Base-by-base conservation (phyloP, 495 filamentous ascomycete species). In the Lophiotrema nucula region DNA sequence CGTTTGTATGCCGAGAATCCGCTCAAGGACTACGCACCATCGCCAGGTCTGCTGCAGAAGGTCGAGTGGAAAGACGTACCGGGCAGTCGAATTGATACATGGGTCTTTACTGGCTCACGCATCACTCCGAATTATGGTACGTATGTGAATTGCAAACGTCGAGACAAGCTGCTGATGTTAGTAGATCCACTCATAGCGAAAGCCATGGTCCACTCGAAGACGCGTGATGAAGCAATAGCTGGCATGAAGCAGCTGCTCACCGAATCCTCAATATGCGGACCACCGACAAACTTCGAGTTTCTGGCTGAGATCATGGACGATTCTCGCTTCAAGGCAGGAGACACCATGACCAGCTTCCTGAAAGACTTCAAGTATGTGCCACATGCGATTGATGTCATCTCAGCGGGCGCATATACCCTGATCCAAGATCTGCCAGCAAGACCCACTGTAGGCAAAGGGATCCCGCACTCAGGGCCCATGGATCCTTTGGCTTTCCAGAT, bases 1-100 rank as follows among this genome's bases (percentile, higher is more conserved):
- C 72, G 83, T 61, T 74, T 87, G 2, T 85, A 84, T 61, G 83
- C 80, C 8, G 83, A 87, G 55, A 81, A 82, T 49, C 82, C 83
- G 4, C 68, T 76, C 3, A 74, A 74, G 55, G 74, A 80, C 51
- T 86, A 78, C 66, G 72, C 75, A 12, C 83, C 83, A 8, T 77
- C 75, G n/a, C n/a, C n/a, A n/a, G n/a, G n/a, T n/a, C 71, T 74
- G 8, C 64, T 87, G 5, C 81, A 83, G 56, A 70, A 75, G 38
- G 80, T 87, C 3, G 61, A 78, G 33, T 84, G 77, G 78, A 69
- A 71, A 31, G 62, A 72, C 39, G 45, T 73, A 0, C 49, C 68
- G 10, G 77, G 74, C 0, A 68, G 72, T 22, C 74, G 83, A 27
- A 77, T 86, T 37, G 83, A 87, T 62, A 85, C 83, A 2, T 87